Evolutionary conservation across 306 rosid species (phyloP).

Genomic region (Pyrus pyrifolia): DNA sequence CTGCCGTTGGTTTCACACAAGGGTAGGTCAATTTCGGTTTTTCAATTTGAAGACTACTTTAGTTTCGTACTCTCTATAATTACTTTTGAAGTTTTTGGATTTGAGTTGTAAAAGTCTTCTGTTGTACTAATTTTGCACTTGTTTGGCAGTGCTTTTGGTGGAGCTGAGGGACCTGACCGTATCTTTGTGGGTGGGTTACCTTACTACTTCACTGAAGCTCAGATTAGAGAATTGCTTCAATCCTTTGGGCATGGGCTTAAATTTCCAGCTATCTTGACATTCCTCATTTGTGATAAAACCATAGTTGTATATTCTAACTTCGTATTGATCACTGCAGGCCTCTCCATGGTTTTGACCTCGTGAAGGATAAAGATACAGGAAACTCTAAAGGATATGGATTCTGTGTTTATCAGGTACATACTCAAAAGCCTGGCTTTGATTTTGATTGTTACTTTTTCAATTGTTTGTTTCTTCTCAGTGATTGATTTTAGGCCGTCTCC

Average conservation of each 20-base stretch:
- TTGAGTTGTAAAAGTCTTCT: conserved; percentile 7
- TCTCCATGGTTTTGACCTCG: conserved; percentile 67
- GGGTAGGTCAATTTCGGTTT: conserved; percentile 33
- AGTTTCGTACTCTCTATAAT: neutral
- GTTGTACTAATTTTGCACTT: conserved; percentile 23
- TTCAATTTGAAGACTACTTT: neutral
- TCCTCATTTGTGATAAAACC: conserved; percentile 3
- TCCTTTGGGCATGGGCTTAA: conserved; percentile 55
- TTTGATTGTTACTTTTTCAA: conserved; percentile 9
- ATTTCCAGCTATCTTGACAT: neutral
- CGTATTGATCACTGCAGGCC: conserved; percentile 41
- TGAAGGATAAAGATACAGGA: conserved; percentile 80
- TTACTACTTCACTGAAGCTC: conserved; percentile 69
- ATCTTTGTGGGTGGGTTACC: conserved; percentile 85
- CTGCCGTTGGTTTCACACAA: conserved; percentile 62
- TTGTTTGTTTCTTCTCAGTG: neutral
- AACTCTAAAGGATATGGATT: conserved; percentile 84
- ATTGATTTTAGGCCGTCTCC: neutral
- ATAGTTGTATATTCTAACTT: conserved; percentile 10
- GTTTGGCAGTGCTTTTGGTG: conserved; percentile 45
- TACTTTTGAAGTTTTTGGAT: neutral
- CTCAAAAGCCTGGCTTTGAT: conserved; percentile 10
- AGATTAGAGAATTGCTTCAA: conserved; percentile 64
- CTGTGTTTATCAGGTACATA: conserved; percentile 65
- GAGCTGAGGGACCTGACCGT: conserved; percentile 77